Conservation (phyloP, 2,329 filamentous ascomycete species). For the Aspergillus piperis region DNA sequence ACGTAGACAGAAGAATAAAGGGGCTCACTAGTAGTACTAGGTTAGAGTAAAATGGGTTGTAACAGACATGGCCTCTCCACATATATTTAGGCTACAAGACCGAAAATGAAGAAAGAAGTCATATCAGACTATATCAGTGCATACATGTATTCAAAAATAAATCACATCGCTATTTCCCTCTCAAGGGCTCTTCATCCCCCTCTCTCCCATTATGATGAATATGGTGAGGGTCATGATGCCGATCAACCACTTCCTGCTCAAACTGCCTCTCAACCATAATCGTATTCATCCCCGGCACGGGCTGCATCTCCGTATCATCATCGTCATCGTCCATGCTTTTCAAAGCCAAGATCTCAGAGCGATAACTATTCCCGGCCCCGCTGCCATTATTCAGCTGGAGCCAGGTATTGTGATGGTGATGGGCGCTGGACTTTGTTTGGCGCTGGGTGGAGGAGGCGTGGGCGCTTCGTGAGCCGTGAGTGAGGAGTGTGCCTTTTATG, state of each 20-base stretch:
- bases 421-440: background rate
- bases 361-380: background rate
- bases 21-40: too few species aligned
- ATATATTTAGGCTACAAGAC: too few species aligned
- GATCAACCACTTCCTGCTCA: constrained; percentile 1
- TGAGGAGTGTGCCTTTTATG: background rate
- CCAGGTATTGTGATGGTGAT: background rate
- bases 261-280: constrained; percentile 5
- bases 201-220: background rate
- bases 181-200: background rate
- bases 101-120: too few species aligned
- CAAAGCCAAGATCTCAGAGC: background rate
- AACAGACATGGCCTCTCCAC: too few species aligned
- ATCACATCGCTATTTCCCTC: background rate
- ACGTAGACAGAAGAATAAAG: too few species aligned
- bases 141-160: too few species aligned
- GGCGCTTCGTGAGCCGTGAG: background rate
- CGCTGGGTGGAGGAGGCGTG: background rate
- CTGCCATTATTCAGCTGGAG: background rate
- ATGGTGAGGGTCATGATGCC: too few species aligned
- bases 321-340: background rate
- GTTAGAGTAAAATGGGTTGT: too few species aligned
- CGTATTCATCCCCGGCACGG: background rate
- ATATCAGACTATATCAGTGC: too few species aligned
- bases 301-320: background rate